Base-by-base conservation (phyloP, 73 alveolate genomes). In the Stentor coeruleus region DNA sequence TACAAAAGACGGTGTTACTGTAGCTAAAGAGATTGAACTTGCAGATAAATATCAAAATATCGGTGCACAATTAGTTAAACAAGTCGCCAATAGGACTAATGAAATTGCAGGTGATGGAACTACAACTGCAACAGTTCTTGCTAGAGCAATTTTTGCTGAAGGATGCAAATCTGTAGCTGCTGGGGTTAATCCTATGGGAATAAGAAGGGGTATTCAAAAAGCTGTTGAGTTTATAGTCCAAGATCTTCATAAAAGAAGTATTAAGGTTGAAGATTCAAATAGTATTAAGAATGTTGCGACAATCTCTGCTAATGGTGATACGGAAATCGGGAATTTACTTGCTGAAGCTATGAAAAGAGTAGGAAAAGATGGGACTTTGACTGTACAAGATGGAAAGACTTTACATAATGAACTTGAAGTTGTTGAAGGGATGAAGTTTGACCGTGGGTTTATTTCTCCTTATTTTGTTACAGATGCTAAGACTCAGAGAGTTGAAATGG, bases 81-180 rank as follows among this genome's bases (percentile, higher is more conserved):
- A 94, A 88, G 99, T 93, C 0, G 99, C 99, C 76, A 84, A 90
- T 77, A 93, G 90, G 88, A 85, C 99, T 82, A 94, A 93, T 87
- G 98, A 97, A 79, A 98, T 89, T 81, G 98, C 99, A 74, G 99
- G 99, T 39, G 99, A 97, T 85, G 99, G 99, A 76, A 97, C 99
- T 41, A 97, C 99, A 35, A 97, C 99, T n/a, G 98, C 99, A 85
- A 95, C 99, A 6, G 94, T 97, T 49, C 89, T 97, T 41, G 98
- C 99, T 11, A 88, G 99, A 93, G 28, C 26, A 3, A 26, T 0
- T 58, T 28, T 31, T 26, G 74, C 74, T 58, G 26, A 31, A 28
- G 35, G 28, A 58, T 26, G 74, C 74, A 26, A 94, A 87, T 85
- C 94, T 59, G 96, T 94, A 36, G 97, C 98, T 35, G 97, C 98